Evolutionary conservation across 805 yeast genomes (phyloP).

Genomic region (Yarrowia porcina): DNA sequence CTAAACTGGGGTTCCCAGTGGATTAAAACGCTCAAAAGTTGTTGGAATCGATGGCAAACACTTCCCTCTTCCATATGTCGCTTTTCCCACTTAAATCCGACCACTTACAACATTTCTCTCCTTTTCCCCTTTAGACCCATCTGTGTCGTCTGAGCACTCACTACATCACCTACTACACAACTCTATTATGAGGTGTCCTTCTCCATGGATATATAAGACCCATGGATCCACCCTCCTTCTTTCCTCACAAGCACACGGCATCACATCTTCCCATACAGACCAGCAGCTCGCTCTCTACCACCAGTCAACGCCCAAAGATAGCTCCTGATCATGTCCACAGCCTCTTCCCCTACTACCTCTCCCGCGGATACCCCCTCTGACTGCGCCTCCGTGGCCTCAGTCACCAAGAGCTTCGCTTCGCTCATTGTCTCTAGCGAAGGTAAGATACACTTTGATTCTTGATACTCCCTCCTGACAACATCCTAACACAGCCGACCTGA

Average conservation of each 20-base stretch:
- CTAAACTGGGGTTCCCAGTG: too few relatives aligned
- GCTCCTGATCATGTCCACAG: constrained; percentile 12
- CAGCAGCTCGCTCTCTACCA: constrained; percentile 3
- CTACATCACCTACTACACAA: neutral
- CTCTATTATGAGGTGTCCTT: neutral
- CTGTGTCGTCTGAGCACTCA: neutral
- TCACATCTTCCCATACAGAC: neutral
- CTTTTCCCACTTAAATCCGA: neutral
- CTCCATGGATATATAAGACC: neutral
- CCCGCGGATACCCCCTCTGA: neutral
- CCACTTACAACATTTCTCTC: too few relatives aligned
- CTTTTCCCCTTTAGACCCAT: neutral
- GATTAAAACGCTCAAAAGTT: too few relatives aligned
- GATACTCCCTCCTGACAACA: neutral
- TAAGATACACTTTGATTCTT: neutral
- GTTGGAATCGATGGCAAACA: too few relatives aligned
- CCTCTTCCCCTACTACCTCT: neutral
- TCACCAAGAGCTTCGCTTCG: neutral
- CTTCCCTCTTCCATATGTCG: too few relatives aligned
- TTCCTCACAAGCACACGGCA: neutral
- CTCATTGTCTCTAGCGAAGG: constrained; percentile 20
- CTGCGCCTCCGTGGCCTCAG: neutral
- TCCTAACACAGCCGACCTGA: constrained; percentile 17
- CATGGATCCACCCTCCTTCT: neutral
- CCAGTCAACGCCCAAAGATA: neutral